A percentile compares a stretch with the other conserved stretches of the same genome.
phyloP scores from a whole-genome alignment of 2,329 filamentous ascomycete species.

The Botrytis galanthina region DNA sequence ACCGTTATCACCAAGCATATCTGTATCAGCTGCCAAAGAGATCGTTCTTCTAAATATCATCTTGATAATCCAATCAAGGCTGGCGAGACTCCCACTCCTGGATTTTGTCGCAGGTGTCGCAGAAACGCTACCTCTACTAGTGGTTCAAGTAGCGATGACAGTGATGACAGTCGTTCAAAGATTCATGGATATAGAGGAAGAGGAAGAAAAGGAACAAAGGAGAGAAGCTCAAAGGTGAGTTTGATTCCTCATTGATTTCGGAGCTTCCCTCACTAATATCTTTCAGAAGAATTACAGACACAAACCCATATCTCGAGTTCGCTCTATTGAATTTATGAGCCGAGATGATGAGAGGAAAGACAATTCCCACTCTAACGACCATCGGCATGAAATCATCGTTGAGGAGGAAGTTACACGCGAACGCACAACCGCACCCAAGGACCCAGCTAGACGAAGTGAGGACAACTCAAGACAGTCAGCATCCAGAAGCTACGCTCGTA shows the following conservation, averaged over 20 bases:
- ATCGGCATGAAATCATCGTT: background rate
- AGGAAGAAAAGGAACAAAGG: background rate
- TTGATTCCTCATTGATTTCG: background rate
- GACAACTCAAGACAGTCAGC: background rate
- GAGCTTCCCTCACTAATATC: background rate
- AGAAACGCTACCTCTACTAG: constrained; percentile 34
- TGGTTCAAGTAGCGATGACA: constrained; percentile 21
- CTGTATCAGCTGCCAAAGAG: constrained; percentile 45
- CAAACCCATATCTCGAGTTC: background rate
- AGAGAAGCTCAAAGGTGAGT: background rate
- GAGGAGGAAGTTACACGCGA: background rate
- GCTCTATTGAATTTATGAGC: background rate
- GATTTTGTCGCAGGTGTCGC: constrained; percentile 42
- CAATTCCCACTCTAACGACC: background rate
- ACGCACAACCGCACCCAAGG: background rate
- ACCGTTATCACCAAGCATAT: constrained; percentile 41
- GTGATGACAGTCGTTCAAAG: constrained; percentile 8
- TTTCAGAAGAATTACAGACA: background rate
- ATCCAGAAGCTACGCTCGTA: background rate
- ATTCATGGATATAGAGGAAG: background rate
- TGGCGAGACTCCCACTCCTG: constrained; percentile 38
- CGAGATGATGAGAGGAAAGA: background rate
- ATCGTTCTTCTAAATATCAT: constrained; percentile 44
- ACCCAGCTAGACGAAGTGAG: background rate
- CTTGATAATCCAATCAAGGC: constrained; percentile 38